Evolutionary conservation across 2,329 filamentous ascomycete genomes (phyloP).

Genomic region (Pestalotiopsis sp.): DNA sequence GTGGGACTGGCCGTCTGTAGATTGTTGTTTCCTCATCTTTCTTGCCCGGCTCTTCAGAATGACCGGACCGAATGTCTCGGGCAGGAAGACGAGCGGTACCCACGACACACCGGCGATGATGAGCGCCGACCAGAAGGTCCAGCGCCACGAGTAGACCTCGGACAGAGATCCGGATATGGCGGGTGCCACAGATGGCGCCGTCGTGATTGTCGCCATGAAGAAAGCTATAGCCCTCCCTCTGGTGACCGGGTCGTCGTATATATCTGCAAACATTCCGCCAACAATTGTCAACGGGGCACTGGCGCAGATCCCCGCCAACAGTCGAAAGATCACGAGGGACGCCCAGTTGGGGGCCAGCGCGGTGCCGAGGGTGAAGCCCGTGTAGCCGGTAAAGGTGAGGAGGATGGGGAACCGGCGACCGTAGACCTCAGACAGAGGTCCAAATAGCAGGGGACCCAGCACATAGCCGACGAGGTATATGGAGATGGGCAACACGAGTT

Average conservation of each 20-base stretch:
- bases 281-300: not conserved
- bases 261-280: constrained; percentile 8
- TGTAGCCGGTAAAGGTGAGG: not conserved
- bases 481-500: constrained; percentile 4
- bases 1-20: too few relatives aligned
- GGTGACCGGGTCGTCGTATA: constrained; percentile 2
- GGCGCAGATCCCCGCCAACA: not conserved
- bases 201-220: not conserved
- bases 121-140: constrained; percentile 39
- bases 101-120: constrained; percentile 36
- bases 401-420: constrained; percentile 1
- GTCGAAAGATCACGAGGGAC: not conserved
- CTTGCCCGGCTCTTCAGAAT: constrained; percentile 16
- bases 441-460: constrained; percentile 1
- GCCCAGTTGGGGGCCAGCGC: not conserved
- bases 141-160: constrained; percentile 36
- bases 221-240: constrained; percentile 6
- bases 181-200: not conserved
- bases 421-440: not conserved
- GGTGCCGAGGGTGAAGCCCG: constrained; percentile 5
- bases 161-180: not conserved
- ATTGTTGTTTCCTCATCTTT: not conserved
- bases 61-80: constrained; percentile 35
- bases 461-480: constrained; percentile 8
- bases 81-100: constrained; percentile 48